Conservation (phyloP, 2,329 filamentous ascomycete genomes). For the Talaromyces rugulosus region DNA sequence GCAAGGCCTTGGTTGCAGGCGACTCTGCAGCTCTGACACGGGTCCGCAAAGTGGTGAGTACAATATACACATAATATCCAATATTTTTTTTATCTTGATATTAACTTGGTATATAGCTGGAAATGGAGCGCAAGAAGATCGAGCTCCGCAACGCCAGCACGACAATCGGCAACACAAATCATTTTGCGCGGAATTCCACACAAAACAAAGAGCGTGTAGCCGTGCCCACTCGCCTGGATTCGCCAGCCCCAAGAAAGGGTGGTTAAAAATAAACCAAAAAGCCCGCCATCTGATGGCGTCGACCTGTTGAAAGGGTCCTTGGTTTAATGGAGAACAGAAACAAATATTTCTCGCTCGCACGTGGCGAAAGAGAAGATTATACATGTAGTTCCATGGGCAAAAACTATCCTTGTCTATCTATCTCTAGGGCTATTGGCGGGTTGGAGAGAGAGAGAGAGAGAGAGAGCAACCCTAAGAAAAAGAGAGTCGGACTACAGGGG, state of each 20-base stretch:
- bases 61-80: background rate
- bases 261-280: slow-evolving; percentile 19
- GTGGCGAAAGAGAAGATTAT: background rate
- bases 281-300: background rate
- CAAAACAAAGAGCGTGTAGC: slow-evolving; percentile 16
- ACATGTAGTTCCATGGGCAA: background rate
- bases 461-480: background rate
- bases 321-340: background rate
- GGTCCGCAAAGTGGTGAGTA: slow-evolving; percentile 47
- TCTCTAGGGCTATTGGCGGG: background rate
- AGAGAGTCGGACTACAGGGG: background rate
- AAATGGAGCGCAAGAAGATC: slow-evolving; percentile 48
- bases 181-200: slow-evolving; percentile 17
- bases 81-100: background rate
- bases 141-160: slow-evolving; percentile 39
- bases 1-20: slow-evolving; percentile 38
- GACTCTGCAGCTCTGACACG: slow-evolving; percentile 39
- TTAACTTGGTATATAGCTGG: slow-evolving; percentile 27
- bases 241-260: slow-evolving; percentile 28
- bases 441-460: background rate
- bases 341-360: background rate
- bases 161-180: slow-evolving; percentile 30
- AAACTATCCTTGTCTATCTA: background rate
- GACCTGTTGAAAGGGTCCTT: background rate
- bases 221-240: slow-evolving; percentile 17